These are phyloP conservation scores for Megacollybia marginata DNA, from an alignment of 768 basidiomycete genomes.

Conservation along the genomic window DNA sequence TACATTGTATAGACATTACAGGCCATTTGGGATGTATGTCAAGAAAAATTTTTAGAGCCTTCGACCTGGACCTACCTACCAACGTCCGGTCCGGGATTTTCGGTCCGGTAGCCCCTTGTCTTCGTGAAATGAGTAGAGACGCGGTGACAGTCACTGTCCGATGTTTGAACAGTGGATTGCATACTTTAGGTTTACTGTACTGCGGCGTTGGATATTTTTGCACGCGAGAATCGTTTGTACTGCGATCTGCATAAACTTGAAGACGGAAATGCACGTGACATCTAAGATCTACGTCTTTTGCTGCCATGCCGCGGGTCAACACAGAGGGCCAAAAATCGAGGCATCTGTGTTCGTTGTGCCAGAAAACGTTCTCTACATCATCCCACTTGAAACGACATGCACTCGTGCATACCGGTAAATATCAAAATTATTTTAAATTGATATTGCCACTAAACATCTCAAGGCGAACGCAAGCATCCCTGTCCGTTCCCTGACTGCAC, in stretches of 20 bases:
- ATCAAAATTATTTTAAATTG: not conserved
- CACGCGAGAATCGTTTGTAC: conserved; percentile 20
- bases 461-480: no score
- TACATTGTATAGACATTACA: no score
- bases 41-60: no score
- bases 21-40: no score
- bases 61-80: no score
- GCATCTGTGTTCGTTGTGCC: not conserved
- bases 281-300: no score
- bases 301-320: not conserved
- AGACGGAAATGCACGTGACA: not conserved
- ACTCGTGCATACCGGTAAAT: not conserved
- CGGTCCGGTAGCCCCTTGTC: no score
- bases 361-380: not conserved
- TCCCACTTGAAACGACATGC: not conserved
- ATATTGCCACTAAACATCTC: no score
- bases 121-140: no score
- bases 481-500: not conserved
- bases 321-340: not conserved
- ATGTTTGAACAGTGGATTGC: no score
- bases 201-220: conserved; percentile 25
- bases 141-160: no score
- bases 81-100: no score
- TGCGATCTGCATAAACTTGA: conserved; percentile 28
- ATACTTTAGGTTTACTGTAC: conserved; percentile 14